Evolutionary conservation across 2,329 filamentous ascomycete genomes (phyloP).

Genomic region (Raffaelea ambrosiae): DNA sequence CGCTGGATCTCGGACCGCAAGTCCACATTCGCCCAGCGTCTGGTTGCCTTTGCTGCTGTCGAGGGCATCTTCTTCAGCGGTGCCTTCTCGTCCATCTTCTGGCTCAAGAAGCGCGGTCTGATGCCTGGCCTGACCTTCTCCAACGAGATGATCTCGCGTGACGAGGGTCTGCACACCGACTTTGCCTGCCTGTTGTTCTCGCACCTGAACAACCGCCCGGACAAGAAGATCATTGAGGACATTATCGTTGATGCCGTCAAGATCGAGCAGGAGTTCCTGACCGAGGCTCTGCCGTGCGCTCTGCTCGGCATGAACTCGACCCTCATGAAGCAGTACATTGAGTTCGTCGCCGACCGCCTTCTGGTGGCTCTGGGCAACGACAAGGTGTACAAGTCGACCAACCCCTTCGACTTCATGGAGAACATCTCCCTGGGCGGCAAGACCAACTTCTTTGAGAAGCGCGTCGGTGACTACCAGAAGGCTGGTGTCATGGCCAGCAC

Average conservation of each 20-base stretch:
- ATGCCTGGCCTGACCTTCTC: slow-evolving; percentile 99
- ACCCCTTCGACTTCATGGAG: slow-evolving; percentile 99
- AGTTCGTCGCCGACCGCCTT: slow-evolving; percentile 96
- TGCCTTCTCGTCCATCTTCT: slow-evolving; percentile 98
- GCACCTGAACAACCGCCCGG: slow-evolving; percentile 88
- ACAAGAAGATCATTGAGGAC: slow-evolving; percentile 68
- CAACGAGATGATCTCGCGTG: slow-evolving; percentile 98
- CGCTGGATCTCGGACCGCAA: slow-evolving; percentile 89
- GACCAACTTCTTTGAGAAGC: slow-evolving; percentile 99
- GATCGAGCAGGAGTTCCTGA: slow-evolving; percentile 97
- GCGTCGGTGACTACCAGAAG: slow-evolving; percentile 98
- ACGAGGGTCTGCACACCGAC: slow-evolving; percentile 98
- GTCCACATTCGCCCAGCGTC: slow-evolving; percentile 89
- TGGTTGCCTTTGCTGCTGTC: slow-evolving; percentile 93
- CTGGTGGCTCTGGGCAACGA: slow-evolving; percentile 87
- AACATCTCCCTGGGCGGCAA: slow-evolving; percentile 98
- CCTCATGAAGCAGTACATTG: slow-evolving; percentile 99
- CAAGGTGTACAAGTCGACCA: slow-evolving; percentile 85
- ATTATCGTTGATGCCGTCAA: slow-evolving; percentile 91
- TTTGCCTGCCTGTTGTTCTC: slow-evolving; percentile 97
- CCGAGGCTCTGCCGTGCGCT: slow-evolving; percentile 84
- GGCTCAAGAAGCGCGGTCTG: slow-evolving; percentile 99
- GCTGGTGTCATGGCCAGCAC: slow-evolving; percentile 94
- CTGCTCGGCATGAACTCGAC: slow-evolving; percentile 96
- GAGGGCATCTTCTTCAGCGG: slow-evolving; percentile 99